Percentiles rank a stretch among this genome's conserved stretches.
These are phyloP conservation scores for Vanderwaltozyma yarrowii DNA, from an alignment of 805 yeast genomes.

Conservation along the genomic window DNA sequence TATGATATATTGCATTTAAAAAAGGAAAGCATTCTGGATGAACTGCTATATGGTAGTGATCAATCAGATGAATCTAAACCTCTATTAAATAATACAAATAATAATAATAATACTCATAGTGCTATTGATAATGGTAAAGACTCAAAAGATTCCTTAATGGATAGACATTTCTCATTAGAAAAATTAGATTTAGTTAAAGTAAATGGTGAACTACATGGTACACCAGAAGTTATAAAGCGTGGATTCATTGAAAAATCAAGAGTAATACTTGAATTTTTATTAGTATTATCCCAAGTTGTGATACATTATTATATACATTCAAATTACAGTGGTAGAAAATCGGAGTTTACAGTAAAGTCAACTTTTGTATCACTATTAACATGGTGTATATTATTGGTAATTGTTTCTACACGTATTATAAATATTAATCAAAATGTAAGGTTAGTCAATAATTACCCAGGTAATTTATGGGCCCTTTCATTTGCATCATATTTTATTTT, in stretches of 20 bases:
- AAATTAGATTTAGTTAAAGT: slow-evolving; percentile 42
- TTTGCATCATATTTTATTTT: slow-evolving; percentile 40
- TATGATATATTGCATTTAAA: slow-evolving; percentile 10
- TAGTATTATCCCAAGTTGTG: slow-evolving; percentile 36
- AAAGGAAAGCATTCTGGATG: slow-evolving; percentile 12
- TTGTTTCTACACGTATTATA: slow-evolving; percentile 25
- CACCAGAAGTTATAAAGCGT: slow-evolving; percentile 38
- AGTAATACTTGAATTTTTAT: slow-evolving; percentile 38
- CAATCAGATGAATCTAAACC: slow-evolving; percentile 13
- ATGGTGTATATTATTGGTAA: slow-evolving; percentile 25
- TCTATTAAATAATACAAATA: slow-evolving; percentile 6
- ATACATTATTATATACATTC: slow-evolving; percentile 11
- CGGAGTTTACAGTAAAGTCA: not conserved
- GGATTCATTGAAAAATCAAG: slow-evolving; percentile 42
- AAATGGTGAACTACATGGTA: slow-evolving; percentile 57
- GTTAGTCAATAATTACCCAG: slow-evolving; percentile 28
- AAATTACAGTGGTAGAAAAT: too few species aligned
- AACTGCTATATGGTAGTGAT: slow-evolving; percentile 7
- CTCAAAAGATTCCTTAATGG: slow-evolving; percentile 27
- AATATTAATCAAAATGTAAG: slow-evolving; percentile 26
- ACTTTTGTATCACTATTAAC: slow-evolving; percentile 15
- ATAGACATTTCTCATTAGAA: slow-evolving; percentile 57
- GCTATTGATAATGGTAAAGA: slow-evolving; percentile 1
- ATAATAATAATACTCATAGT: not conserved
- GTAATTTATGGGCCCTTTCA: slow-evolving; percentile 55